Evolutionary conservation across 371 early-diverging fungal genomes (phyloP), one percentile per base, ranked within the genome.

Genomic region (Smittium mucronatum): DNA sequence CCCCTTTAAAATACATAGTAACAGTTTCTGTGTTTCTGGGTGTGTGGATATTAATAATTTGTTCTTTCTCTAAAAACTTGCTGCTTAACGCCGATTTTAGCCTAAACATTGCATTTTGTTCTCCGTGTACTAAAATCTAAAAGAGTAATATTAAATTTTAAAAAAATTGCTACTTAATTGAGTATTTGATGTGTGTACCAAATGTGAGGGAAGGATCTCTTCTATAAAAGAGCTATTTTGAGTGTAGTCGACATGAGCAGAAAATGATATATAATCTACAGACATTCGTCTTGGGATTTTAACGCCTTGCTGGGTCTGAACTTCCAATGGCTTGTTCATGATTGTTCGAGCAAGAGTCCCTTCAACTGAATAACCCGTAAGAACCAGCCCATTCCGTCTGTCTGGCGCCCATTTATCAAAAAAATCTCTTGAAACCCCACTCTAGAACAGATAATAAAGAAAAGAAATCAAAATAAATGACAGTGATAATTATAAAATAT

Each of bases 291-390:
- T 81, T 59, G 93, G 91, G n/a, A 99, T 83, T 65, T 84, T 90
- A 33, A 87, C 85, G 47, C 99, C 99, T 64, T 85, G 79, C 82
- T 89, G 86, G 34, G 95, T 86, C 64, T 88, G 81, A 66, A 99
- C 91, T 69, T 97, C 97, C 2, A 89, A 85, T 0, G 99, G 99
- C 77, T 99, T 93, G 72, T 88, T 92, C 81, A 99, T 87, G 59
- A 98, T 81, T 25, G 75, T 79, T 78, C 97, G 91, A 21, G 98
- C 99, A 59, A 98, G 80, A 2, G 99, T 99, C 58, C 99, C 99
- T 74, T 99, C 99, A 1, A 99, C 98, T 70, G 94, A 95, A 78
- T 99, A 99, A 69, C 99, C 99, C 0, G 99, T 94, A 64, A 99
- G 93, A 35, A 99, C 88, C 47, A 98, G 81, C 0, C 98, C 99